Base-by-base conservation (phyloP, 2,329 filamentous ascomycete genomes). In the Lachnum nothofagi region DNA sequence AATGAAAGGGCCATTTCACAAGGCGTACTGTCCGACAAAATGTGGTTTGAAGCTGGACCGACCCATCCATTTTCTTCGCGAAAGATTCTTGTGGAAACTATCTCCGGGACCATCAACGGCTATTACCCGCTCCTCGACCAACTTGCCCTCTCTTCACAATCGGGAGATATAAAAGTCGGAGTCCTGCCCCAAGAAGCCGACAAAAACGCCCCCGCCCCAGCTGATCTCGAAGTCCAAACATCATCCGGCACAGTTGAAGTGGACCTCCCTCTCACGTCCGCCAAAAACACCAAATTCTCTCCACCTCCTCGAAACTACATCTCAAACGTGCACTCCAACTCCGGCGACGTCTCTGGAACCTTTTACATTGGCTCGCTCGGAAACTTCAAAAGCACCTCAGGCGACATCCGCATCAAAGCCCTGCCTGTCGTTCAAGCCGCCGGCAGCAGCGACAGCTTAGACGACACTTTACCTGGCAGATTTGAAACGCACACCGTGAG, bases 271-370 rank as follows among this genome's bases (percentile, higher is more conserved):
- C 16, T 63, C 37, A 22, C 53, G 20, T 29, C 40, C n/a, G 12
- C 35, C 1, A 17, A 20, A n/a, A 34, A 46, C 5, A 49, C 52
- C 16, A 27, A 31, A 8, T 57, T 54, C 35, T 44, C 24, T 14
- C 57, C 59, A 12, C 58, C 58, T 9, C 49, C 55, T n/a, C 57
- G 63, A 31, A 56, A 64, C 27, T 64, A 65, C 42, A 55, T 58
- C 22, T 63, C 62, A 5, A 48, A 46, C 10, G 55, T 63, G 2
- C 46, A 53, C n/a, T 58, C 63, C 12, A 48, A 25, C 17, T 56
- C 60, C 6, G 61, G 60, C 1, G 45, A 33, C 16, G 60, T 65
- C 5, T 23, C 23, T 17, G 63, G 63, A 5, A 48, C 52, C 10
- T 65, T 50, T 20, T 63, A 62, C 22, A 20, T 62, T 6, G 62